Evolutionary conservation across 352 stramenopile genomes (phyloP).

Genomic region (Pseudoperonospora humuli): DNA sequence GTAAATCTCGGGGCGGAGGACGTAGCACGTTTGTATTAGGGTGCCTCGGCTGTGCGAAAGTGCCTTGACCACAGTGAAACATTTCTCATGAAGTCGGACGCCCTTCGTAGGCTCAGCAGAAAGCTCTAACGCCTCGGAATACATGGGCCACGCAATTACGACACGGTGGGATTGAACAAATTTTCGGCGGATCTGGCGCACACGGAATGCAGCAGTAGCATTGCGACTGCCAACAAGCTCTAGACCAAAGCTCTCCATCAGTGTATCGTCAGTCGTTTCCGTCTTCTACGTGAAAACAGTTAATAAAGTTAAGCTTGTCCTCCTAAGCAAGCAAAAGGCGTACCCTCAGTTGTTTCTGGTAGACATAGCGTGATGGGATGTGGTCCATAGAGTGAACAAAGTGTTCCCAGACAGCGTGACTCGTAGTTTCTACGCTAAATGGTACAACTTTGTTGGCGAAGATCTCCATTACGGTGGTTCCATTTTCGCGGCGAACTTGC

Average conservation of each 20-base stretch:
- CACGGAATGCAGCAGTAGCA: constrained; percentile 38
- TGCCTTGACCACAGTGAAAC: constrained; percentile 56
- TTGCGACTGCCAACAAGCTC: constrained; percentile 43
- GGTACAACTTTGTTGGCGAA: constrained; percentile 54
- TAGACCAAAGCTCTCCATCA: constrained; percentile 49
- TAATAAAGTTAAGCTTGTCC: constrained; percentile 7
- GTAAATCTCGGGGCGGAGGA: constrained; percentile 55
- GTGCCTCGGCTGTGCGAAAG: constrained; percentile 32
- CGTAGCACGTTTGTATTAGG: constrained; percentile 68
- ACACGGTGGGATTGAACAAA: constrained; percentile 46
- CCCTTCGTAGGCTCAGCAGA: constrained; percentile 44
- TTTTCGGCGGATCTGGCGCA: constrained; percentile 45
- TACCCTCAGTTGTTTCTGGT: constrained; percentile 47
- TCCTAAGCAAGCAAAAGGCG: neutral
- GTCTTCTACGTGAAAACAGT: constrained; percentile 29
- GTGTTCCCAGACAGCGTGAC: constrained; percentile 41
- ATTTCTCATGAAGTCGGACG: constrained; percentile 45
- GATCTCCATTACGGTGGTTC: constrained; percentile 40
- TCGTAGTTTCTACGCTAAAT: constrained; percentile 34
- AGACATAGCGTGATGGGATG: constrained; percentile 46
- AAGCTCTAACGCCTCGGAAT: constrained; percentile 43
- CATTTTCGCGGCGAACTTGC: constrained; percentile 38
- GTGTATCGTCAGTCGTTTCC: constrained; percentile 35
- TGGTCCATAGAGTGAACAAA: constrained; percentile 51
- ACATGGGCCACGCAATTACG: constrained; percentile 50